Base-by-base conservation (phyloP, 2,329 filamentous ascomycete species). In the Colletotrichum godetiae region DNA sequence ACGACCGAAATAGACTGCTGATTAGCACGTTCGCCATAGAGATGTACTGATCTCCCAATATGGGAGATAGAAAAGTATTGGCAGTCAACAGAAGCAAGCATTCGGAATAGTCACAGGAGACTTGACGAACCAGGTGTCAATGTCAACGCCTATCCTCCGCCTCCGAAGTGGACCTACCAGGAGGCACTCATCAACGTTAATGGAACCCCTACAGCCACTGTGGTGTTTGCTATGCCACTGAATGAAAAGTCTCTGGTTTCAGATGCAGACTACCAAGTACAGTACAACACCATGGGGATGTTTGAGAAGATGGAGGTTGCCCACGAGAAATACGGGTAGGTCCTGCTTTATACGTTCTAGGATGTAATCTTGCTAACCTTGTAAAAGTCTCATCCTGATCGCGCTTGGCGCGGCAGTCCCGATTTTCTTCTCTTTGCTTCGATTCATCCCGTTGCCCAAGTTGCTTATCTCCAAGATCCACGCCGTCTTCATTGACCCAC, bases 211-310 rank as follows among this genome's bases (percentile, higher is more conserved):
- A 57, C 24, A 31, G 35, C 49, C 4, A 63, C 24, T 10, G 19
- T 68, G 13, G 33, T 22, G 12, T 60, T 53, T 22, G 31, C 35
- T 1, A 22, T 7, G 5, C 49, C 46, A 3, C 74, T 84, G 7
- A 82, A 83, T 58, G 74, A 72, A 6, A 83, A 81, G 8, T 81
- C 80, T 69, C 76, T 81, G 60, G 75, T 84, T 2, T 46, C 35
- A 7, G 58, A 61, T 24, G 37, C 37, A 1, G 68, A 77, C 66
- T 84, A 80, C 78, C 78, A 79, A 61, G 68, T 76, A 8, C 77
- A 88, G 76, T 89, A 90, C 80, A 88, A 86, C 72, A 87, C 86
- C 64, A 85, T 88, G 81, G 76, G 85, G 11, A 86, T 88, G 68
- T 88, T 88, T 53, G 87, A 90, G 62, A 80, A 81, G 73, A 89